Percentiles rank a stretch among this genome's conserved stretches.
These are phyloP conservation scores for Mucor mucedo DNA, from an alignment of 371 early-diverging fungal species.

Conservation along the genomic window DNA sequence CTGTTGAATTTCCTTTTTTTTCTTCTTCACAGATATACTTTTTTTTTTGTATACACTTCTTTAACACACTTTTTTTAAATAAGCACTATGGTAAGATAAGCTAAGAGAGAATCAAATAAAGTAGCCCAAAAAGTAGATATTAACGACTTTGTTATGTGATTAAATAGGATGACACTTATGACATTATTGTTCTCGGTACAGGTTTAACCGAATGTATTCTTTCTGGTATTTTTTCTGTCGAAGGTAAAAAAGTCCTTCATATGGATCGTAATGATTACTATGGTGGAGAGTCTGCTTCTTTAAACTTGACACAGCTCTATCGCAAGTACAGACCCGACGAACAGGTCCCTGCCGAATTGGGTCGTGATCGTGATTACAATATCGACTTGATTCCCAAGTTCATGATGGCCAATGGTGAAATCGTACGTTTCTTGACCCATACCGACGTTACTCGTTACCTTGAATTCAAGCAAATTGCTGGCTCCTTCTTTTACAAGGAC, in stretches of 20 bases:
- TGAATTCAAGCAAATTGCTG: slow-evolving; percentile 97
- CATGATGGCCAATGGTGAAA: slow-evolving; percentile 97
- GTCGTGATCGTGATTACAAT: slow-evolving; percentile 94
- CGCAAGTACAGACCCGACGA: slow-evolving; percentile 81
- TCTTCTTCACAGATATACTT: slow-evolving; percentile 1
- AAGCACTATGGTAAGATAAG: slow-evolving; percentile 21
- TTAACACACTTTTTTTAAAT: not conserved
- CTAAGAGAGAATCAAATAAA: no score
- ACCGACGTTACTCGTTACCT: slow-evolving; percentile 98
- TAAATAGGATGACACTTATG: slow-evolving; percentile 86
- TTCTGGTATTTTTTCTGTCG: slow-evolving; percentile 96
- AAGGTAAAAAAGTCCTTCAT: slow-evolving; percentile 98
- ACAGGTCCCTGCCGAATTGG: slow-evolving; percentile 70
- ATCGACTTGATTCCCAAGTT: slow-evolving; percentile 99
- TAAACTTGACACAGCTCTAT: slow-evolving; percentile 94
- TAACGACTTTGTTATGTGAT: not conserved
- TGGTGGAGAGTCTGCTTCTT: slow-evolving; percentile 95
- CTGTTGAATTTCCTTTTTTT: slow-evolving; percentile 10
- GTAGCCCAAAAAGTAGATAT: no score
- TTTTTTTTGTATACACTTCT: not conserved
- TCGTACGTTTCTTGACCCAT: slow-evolving; percentile 87
- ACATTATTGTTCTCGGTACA: slow-evolving; percentile 98
- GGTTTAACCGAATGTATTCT: slow-evolving; percentile 99
- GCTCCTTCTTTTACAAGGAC: slow-evolving; percentile 94
- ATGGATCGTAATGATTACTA: slow-evolving; percentile 99